phyloP scores from a whole-genome alignment of 2,329 filamentous ascomycete species.

The Lachnellula cervina region DNA sequence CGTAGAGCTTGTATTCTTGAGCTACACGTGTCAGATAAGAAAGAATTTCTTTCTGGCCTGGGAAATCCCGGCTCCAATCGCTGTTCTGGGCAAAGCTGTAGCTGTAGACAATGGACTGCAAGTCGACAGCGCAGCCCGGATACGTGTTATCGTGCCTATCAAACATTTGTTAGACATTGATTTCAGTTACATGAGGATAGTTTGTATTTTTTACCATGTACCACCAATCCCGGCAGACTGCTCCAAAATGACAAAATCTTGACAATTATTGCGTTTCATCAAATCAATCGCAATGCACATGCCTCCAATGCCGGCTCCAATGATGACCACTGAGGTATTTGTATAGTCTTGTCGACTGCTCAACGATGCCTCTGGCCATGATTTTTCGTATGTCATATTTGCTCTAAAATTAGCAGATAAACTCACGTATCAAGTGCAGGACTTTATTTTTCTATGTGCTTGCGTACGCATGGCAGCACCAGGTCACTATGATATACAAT shows the following conservation, averaged over 20 bases:
- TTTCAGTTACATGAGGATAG: no score
- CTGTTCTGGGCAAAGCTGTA: constrained; percentile 55
- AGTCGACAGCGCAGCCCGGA: not conserved
- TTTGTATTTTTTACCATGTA: constrained; percentile 37
- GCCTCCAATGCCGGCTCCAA: constrained; percentile 55
- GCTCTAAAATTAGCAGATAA: no score
- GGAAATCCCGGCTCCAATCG: constrained; percentile 51
- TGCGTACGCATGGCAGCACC: no score
- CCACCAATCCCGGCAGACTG: constrained; percentile 48
- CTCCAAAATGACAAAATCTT: constrained; percentile 40
- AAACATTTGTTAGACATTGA: no score
- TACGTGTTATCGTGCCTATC: no score
- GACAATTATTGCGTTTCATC: constrained; percentile 38
- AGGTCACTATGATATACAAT: no score
- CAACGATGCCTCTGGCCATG: no score
- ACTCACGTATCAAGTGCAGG: no score
- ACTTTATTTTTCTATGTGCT: no score
- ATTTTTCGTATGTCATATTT: no score
- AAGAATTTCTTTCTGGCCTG: constrained; percentile 54
- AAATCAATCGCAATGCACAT: constrained; percentile 48
- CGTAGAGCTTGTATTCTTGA: constrained; percentile 43
- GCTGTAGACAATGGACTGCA: constrained; percentile 40
- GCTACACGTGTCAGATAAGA: constrained; percentile 48
- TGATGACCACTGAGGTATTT: constrained; percentile 37
- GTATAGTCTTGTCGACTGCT: no score